Evolutionary conservation across 2,329 filamentous ascomycete species (phyloP).

Genomic region (Sordariomycetes sp.): DNA sequence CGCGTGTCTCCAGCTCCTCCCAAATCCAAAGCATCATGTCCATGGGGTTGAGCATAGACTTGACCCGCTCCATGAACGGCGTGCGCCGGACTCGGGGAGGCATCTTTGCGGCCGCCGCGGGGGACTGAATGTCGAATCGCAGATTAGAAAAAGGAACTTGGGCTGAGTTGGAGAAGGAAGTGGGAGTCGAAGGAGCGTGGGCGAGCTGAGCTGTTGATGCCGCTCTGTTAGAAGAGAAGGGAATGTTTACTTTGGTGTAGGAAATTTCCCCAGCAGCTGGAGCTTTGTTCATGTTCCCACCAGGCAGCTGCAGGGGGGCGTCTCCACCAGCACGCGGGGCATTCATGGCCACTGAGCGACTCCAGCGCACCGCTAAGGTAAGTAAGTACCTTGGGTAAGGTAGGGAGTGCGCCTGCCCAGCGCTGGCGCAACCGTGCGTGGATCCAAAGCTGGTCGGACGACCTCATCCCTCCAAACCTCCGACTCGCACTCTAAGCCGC

Average conservation of each 20-base stretch:
- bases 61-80: slow-evolving; percentile 73
- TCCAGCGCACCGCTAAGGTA: too few species aligned
- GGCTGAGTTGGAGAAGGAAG: not conserved
- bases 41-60: slow-evolving; percentile 72
- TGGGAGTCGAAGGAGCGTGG: not conserved
- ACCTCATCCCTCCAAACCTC: too few species aligned
- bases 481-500: too few species aligned
- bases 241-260: slow-evolving; percentile 5
- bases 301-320: slow-evolving; percentile 3
- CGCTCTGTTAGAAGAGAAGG: not conserved
- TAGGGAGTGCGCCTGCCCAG: too few species aligned
- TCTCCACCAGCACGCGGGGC: slow-evolving; percentile 4
- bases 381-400: too few species aligned
- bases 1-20: slow-evolving; percentile 83
- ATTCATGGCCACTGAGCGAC: slow-evolving; percentile 1
- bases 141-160: not conserved
- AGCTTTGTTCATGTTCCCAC: slow-evolving; percentile 1
- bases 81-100: slow-evolving; percentile 75
- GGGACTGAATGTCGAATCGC: not conserved
- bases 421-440: too few species aligned
- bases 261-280: slow-evolving; percentile 1
- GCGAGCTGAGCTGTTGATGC: not conserved
- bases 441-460: too few species aligned
- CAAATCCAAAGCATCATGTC: slow-evolving; percentile 87
- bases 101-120: slow-evolving; percentile 16